A percentile compares a stretch with the other conserved stretches of the same genome.
Evolutionary conservation across 139 green algal genomes (phyloP).

Genomic region (Tetraselmis striata): DNA sequence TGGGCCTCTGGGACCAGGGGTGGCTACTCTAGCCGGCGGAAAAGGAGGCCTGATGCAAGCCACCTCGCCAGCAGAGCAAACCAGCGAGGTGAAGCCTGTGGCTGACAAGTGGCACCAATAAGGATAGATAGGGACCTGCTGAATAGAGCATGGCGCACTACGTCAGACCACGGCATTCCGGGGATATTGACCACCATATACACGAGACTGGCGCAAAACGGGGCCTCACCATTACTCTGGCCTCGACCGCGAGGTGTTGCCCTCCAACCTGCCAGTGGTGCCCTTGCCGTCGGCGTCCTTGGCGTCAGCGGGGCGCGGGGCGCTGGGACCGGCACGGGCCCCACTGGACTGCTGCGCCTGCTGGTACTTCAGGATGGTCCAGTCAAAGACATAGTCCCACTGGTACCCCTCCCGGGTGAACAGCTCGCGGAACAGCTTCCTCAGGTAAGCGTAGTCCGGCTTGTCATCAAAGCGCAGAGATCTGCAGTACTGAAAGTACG

Average conservation of each 20-base stretch:
- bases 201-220: too few relatives aligned
- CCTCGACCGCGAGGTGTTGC: background rate
- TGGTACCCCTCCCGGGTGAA: slow-evolving; percentile 95
- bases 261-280: background rate
- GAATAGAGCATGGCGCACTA: too few relatives aligned
- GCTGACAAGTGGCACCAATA: too few relatives aligned
- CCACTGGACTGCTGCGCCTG: slow-evolving; percentile 37
- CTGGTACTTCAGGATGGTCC: slow-evolving; percentile 96
- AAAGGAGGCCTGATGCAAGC: too few relatives aligned
- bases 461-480: slow-evolving; percentile 99
- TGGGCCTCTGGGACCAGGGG: too few relatives aligned
- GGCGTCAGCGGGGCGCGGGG: background rate
- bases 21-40: too few relatives aligned
- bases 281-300: background rate
- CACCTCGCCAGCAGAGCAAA: too few relatives aligned
- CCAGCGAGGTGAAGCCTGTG: too few relatives aligned
- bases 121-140: too few relatives aligned
- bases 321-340: background rate
- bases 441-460: slow-evolving; percentile 97
- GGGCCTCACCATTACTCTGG: background rate
- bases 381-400: slow-evolving; percentile 99
- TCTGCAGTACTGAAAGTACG: slow-evolving; percentile 96
- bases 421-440: slow-evolving; percentile 97
- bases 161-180: too few relatives aligned
- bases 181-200: too few relatives aligned